These are phyloP conservation scores for Umbelopsis isabellina DNA, from an alignment of 192 early-diverging fungal species.

Conservation along the genomic window DNA sequence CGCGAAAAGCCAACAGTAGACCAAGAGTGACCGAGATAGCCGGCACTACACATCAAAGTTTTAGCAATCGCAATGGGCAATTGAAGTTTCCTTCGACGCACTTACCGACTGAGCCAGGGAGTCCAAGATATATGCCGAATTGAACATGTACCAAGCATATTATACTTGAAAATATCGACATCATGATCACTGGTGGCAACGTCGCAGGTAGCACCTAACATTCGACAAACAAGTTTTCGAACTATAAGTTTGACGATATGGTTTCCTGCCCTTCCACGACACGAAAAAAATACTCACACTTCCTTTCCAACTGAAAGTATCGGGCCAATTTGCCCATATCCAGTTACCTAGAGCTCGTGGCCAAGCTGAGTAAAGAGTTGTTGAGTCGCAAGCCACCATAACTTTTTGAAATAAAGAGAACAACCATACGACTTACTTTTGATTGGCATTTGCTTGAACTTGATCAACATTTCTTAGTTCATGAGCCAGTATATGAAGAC, in stretches of 20 bases:
- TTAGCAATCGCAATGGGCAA: neutral
- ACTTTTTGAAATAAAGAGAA: neutral
- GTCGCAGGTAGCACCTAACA: conserved; percentile 29
- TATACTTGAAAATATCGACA: conserved; percentile 24
- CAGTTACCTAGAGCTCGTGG: neutral
- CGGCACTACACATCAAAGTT: conserved; percentile 31
- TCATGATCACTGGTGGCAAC: conserved; percentile 23
- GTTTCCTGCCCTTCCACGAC: neutral
- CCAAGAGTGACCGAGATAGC: conserved; percentile 60
- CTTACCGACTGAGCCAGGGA: conserved; percentile 31
- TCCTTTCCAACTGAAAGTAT: conserved; percentile 38
- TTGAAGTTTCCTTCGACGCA: neutral
- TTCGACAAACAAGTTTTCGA: neutral
- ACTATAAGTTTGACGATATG: neutral
- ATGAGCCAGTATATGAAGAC: neutral
- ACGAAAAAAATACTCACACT: conserved; percentile 24
- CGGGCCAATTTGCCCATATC: conserved; percentile 30
- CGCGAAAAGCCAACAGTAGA: conserved; percentile 82
- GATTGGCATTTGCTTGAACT: neutral
- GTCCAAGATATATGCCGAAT: conserved; percentile 21
- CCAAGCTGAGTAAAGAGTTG: neutral
- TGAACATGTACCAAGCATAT: conserved; percentile 22
- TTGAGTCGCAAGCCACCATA: no score
- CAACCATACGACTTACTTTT: neutral
- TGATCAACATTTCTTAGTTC: neutral